phyloP scores from a whole-genome alignment of 768 basidiomycete genomes.

The Aureoboletus auriporus region DNA sequence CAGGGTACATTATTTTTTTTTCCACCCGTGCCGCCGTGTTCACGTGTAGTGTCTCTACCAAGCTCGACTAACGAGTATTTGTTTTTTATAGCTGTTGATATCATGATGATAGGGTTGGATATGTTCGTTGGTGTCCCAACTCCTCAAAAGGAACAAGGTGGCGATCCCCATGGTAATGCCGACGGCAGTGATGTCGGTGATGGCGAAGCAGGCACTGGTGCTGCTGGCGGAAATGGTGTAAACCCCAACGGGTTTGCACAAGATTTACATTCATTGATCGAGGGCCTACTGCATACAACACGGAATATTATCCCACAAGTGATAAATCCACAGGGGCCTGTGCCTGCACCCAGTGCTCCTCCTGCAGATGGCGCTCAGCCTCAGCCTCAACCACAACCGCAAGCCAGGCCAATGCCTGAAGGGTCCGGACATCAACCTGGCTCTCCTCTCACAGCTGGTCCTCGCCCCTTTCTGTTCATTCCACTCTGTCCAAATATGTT shows the following conservation, averaged over 20 bases:
- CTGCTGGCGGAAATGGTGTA: constrained; percentile 17
- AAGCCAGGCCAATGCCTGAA: constrained; percentile 6
- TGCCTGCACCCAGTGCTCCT: background rate
- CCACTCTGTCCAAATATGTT: constrained; percentile 20
- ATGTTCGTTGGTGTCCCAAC: constrained; percentile 30
- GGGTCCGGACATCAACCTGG: constrained; percentile 4
- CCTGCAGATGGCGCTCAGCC: constrained; percentile 1
- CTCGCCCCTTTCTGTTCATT: constrained; percentile 13
- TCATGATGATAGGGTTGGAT: constrained; percentile 40
- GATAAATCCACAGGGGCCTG: constrained; percentile 13
- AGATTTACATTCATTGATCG: constrained; percentile 25
- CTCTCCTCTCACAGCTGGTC: constrained; percentile 1
- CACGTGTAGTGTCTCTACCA: constrained; percentile 13
- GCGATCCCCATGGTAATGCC: constrained; percentile 7
- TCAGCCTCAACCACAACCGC: constrained; percentile 10
- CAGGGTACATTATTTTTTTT: constrained; percentile 14
- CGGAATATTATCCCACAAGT: constrained; percentile 22
- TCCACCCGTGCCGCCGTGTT: background rate
- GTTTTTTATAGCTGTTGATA: constrained; percentile 16
- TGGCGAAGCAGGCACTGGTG: constrained; percentile 1
- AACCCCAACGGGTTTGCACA: constrained; percentile 17
- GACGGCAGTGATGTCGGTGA: constrained; percentile 1
- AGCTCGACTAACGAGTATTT: constrained; percentile 16
- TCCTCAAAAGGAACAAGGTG: constrained; percentile 6
- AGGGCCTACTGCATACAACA: constrained; percentile 24